phyloP scores from a whole-genome alignment of 306 rosid genomes.

The Sindora glabra region DNA sequence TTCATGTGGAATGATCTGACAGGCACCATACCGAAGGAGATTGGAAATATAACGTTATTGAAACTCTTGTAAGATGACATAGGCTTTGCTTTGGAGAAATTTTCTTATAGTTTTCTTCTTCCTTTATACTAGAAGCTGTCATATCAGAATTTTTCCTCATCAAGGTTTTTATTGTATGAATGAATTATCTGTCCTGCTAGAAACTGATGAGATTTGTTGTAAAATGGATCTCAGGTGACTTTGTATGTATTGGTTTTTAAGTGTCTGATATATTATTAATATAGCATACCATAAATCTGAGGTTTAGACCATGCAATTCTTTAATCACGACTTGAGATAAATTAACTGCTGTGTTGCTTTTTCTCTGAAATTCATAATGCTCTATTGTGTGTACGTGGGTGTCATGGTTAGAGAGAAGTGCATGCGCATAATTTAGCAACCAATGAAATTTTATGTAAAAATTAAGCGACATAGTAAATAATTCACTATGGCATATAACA shows the following conservation, averaged over 20 bases:
- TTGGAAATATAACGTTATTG: slow-evolving; percentile 52
- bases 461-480: not conserved
- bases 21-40: slow-evolving; percentile 74
- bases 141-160: no score
- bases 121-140: slow-evolving; percentile 12
- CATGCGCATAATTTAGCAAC: not conserved
- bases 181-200: slow-evolving; percentile 4
- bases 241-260: not conserved
- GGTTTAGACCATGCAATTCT: not conserved
- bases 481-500: not conserved
- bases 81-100: not conserved
- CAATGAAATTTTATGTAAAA: not conserved
- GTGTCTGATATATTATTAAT: slow-evolving; percentile 7
- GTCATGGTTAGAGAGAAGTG: slow-evolving; percentile 12
- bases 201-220: not conserved
- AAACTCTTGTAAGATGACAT: slow-evolving; percentile 63
- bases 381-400: not conserved
- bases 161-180: slow-evolving; percentile 11
- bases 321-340: not conserved
- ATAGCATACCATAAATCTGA: not conserved
- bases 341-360: no score
- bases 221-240: not conserved
- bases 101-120: not conserved
- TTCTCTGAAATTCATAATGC: no score
- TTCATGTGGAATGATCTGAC: slow-evolving; percentile 85